These are phyloP conservation scores for Cercospora janseana DNA, from an alignment of 2,329 filamentous ascomycete genomes.

Conservation along the genomic window DNA sequence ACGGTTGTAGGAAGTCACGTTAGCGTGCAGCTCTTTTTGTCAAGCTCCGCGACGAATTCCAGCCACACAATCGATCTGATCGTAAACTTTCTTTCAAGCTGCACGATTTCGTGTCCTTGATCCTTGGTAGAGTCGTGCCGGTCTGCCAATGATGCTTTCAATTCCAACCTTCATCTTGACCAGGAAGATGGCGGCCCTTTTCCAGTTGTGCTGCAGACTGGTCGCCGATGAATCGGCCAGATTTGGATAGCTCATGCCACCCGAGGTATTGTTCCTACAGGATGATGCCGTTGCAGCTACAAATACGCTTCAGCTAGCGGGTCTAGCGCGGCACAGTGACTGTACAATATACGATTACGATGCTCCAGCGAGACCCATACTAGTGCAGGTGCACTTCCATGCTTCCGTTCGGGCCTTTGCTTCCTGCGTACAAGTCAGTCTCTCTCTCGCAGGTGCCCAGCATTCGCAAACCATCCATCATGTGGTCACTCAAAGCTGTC, in stretches of 20 bases:
- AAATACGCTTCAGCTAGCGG: background rate
- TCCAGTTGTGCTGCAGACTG: background rate
- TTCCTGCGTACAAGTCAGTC: background rate
- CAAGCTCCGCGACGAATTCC: constrained; percentile 3
- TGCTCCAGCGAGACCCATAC: background rate
- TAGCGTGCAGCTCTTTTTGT: background rate
- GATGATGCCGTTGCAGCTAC: background rate
- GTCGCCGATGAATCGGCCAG: background rate
- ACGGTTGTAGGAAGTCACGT: background rate
- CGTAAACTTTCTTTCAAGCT: too few species aligned
- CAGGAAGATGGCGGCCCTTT: too few species aligned
- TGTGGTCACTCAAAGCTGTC: background rate
- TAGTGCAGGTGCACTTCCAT: background rate
- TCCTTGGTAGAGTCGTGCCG: too few species aligned
- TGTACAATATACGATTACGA: constrained; percentile 4
- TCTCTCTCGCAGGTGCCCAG: background rate
- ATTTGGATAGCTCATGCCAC: constrained; percentile 6
- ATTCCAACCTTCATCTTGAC: too few species aligned
- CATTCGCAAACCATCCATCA: background rate
- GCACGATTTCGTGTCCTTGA: background rate
- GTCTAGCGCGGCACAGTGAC: background rate
- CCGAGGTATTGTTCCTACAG: constrained; percentile 4
- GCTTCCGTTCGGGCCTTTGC: background rate
- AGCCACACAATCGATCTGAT: constrained; percentile 1
- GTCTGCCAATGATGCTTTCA: too few species aligned